Evolutionary conservation across 805 yeast species (phyloP), one percentile per base, ranked within the genome.

Genomic region (Wickerhamomyces tratensis): DNA sequence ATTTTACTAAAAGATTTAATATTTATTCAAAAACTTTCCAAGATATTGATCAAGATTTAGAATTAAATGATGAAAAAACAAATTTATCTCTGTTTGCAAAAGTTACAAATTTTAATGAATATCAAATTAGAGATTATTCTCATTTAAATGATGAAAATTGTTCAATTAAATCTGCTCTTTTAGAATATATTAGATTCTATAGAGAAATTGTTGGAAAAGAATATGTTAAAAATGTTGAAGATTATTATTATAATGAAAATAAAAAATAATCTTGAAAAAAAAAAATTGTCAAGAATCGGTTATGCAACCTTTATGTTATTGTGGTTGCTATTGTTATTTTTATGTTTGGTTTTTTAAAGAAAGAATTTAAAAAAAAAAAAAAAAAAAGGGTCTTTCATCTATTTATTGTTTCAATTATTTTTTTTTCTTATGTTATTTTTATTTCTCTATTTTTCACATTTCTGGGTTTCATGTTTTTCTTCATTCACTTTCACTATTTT

Each of bases 1-100:
- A 82, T 62, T 82, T 82, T 52, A 66, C 78, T 37, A 65, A 66
- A 41, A 67, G 89, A 48, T 64, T 80, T 10, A 59, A 66, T 37
- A 70, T 72, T 48, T 82, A 82, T 57, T 64, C 61, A 40, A 49
- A 54, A 37, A 67, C 62, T 1, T 67, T 67, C 46, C 67, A 68
- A 46, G 58, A 53, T 33, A 64, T 68, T 2, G 35, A 52, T 8
- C 55, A 58, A 13, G 74, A 68, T 49, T 26, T 54, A 20, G 36
- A 38, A 15, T 52, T 62, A 27, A 41, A 49, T 48, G 15, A 61
- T 8, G 57, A 48, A 35, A 57, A 2, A 43, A 49, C 27, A 25
- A 37, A 5, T 46, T 46, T 39, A 42, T 49, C 6, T 51, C 53
- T 35, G 33, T 31, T 51, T 26, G 47, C 47, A 13, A 35, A 54